Evolutionary conservation across 2,329 filamentous ascomycete genomes (phyloP), one percentile per base, ranked within the genome.

Genomic region (Pseudogymnoascus sp.): DNA sequence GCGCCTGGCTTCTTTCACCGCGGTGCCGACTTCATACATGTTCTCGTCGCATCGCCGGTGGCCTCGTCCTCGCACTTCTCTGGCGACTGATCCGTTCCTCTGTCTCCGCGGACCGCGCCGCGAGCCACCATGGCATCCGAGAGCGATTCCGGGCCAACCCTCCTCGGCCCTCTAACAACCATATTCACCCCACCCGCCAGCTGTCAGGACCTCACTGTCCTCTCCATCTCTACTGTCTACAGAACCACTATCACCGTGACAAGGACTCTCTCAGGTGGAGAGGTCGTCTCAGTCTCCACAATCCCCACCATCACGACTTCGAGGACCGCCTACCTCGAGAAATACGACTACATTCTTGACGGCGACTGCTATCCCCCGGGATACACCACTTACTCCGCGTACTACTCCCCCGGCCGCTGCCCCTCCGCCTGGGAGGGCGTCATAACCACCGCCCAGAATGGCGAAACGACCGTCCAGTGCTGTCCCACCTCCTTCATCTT

Each of bases 131-230:
- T 50, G 43, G 43, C 25, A 25, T 50, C 25, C 43, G 14, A 12
- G 7, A 25, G 18, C 22, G 25, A 50, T 16, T 50, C 43, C n/a
- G 43, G n/a, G 9, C n/a, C 30, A 8, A 50, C 43, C 43, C 43
- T 11, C 34, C 61, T 63, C 12, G 63, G 63, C 2, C 41, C 64
- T 22, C 35, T 65, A 9, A 65, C 60, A 4, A 60, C 61, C 20
- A 62, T 64, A 12, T 65, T 59, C 30, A 62, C 50, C 9, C 63
- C 64, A 6, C 64, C 64, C 1, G 37, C 58, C 1, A 63, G 60
- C 54, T 65, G 64, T 32, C 61, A 11, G 4, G 43, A 50, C n/a
- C 43, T 50, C 43, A 50, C 43, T 14, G 25, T 50, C 43, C 25
- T 65, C 3, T 57, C 58, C 22, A 64, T 59, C 20, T 20, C 22